Conservation (phyloP, 2,329 filamentous ascomycete genomes). For the Trichoderma sp. region DNA sequence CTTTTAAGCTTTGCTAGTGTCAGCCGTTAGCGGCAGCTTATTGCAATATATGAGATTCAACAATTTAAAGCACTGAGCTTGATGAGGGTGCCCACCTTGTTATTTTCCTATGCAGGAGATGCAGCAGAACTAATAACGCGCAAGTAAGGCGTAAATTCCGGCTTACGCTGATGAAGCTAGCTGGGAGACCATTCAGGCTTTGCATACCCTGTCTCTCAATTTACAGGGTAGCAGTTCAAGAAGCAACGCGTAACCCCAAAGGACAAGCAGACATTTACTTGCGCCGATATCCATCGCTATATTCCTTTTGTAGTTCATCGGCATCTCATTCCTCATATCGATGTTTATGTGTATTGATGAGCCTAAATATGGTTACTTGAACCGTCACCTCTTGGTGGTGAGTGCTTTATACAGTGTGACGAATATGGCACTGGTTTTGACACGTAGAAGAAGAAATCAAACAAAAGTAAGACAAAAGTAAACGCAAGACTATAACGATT, state of each 20-base stretch:
- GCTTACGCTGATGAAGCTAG: neutral
- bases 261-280: neutral
- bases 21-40: neutral
- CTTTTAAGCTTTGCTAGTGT: neutral
- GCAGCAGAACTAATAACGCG: neutral
- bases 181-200: neutral
- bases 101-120: neutral
- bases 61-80: neutral
- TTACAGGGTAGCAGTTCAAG: neutral
- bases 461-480: neutral
- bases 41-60: neutral
- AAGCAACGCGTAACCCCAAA: neutral
- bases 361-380: neutral
- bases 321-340: neutral
- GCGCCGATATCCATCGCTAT: neutral
- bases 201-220: neutral
- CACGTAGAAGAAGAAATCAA: neutral
- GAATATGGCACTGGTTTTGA: neutral
- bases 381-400: neutral
- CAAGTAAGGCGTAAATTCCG: neutral
- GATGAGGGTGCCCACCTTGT: neutral
- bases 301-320: neutral
- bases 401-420: neutral
- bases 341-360: neutral
- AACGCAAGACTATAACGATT: neutral